These are phyloP conservation scores for Mortierella sp. DNA, from an alignment of 371 early-diverging fungal species.

Conservation along the genomic window DNA sequence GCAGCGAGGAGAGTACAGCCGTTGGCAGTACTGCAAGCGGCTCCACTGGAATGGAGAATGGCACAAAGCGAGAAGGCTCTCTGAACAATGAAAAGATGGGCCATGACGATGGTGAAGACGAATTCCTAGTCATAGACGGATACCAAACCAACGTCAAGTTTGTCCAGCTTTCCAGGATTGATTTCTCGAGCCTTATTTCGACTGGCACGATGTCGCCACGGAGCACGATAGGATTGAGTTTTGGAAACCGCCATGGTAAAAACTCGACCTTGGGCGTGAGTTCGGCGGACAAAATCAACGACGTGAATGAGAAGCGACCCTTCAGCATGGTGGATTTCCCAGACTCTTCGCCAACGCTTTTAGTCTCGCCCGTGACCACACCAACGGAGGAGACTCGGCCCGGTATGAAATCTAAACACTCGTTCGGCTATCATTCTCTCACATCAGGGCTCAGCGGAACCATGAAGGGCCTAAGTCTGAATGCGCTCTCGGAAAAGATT, in stretches of 20 bases:
- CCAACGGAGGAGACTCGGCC: conserved; percentile 14
- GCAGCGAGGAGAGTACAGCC: conserved; percentile 39
- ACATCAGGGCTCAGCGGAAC: conserved; percentile 48
- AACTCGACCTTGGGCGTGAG: conserved; percentile 20
- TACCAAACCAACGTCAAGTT: conserved; percentile 47
- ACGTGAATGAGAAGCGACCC: conserved; percentile 16
- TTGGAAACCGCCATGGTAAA: conserved; percentile 36
- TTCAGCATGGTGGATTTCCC: conserved; percentile 45
- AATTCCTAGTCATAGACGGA: conserved; percentile 46
- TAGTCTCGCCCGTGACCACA: conserved; percentile 17
- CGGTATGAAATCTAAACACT: conserved; percentile 23
- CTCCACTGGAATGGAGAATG: conserved; percentile 4
- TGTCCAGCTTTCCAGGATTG: conserved; percentile 22
- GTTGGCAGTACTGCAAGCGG: conserved; percentile 13
- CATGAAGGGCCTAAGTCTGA: conserved; percentile 53
- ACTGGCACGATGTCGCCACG: conserved; percentile 45
- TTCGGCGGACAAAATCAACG: conserved; percentile 12
- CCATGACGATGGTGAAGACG: conserved; percentile 28
- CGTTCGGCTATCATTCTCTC: conserved; percentile 45
- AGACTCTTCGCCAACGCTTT: conserved; percentile 22
- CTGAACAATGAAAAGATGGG: conserved; percentile 15
- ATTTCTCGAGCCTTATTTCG: conserved; percentile 42
- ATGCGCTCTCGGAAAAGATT: conserved; percentile 48
- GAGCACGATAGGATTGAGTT: conserved; percentile 33
- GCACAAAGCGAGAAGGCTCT: neutral